Conservation (phyloP, 78 protist species). For the Pigoraptor vietnamica region DNA sequence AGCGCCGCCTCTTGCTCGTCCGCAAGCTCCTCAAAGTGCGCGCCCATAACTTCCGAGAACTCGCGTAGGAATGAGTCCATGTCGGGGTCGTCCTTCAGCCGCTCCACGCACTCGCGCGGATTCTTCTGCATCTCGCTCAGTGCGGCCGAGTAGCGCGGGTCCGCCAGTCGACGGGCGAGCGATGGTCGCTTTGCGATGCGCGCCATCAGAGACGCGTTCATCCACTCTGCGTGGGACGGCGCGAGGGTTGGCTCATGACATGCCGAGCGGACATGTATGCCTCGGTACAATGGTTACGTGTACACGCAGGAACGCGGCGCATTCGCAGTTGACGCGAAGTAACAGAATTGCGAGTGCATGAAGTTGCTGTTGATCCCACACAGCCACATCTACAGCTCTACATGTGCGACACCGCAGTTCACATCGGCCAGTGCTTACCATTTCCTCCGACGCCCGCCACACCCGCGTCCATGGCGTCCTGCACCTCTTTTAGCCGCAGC, state of each 20-base stretch:
- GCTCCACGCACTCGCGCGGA: neutral
- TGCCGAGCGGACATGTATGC: too few relatives aligned
- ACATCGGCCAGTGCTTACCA: too few relatives aligned
- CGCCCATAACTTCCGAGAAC: neutral
- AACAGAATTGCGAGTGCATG: too few relatives aligned
- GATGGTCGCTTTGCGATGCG: neutral
- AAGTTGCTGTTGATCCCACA: too few relatives aligned
- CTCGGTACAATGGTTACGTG: too few relatives aligned
- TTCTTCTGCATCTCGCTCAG: neutral
- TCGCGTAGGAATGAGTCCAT: neutral
- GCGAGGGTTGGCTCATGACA: too few relatives aligned
- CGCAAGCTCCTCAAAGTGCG: neutral
- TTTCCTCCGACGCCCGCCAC: neutral
- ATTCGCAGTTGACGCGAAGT: too few relatives aligned
- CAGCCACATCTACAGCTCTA: neutral
- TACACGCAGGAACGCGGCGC: too few relatives aligned
- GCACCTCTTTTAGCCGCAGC: neutral
- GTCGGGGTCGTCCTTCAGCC: neutral
- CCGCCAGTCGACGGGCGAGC: neutral
- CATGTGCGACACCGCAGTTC: too few relatives aligned
- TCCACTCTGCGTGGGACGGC: neutral
- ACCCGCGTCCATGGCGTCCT: neutral
- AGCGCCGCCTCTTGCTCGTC: neutral
- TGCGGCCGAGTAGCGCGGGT: neutral
- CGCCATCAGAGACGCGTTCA: neutral